Evolutionary conservation across 2,329 filamentous ascomycete genomes (phyloP), one percentile per base, ranked within the genome.

Genomic region (Cordyceps sp.): DNA sequence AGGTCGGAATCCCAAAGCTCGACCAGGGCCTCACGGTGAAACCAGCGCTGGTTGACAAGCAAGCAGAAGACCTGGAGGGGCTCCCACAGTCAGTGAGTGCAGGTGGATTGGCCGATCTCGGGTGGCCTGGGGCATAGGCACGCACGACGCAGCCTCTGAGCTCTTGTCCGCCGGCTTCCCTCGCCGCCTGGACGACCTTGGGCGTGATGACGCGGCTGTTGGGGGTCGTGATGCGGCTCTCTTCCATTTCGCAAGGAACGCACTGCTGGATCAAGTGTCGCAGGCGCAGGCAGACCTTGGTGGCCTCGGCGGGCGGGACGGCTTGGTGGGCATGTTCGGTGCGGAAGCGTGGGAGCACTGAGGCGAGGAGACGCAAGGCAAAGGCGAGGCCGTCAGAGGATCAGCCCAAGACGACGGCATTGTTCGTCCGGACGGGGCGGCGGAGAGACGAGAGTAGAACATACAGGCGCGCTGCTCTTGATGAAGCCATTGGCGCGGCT

Each of bases 1-100:
- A 96, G 63, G 37, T 84, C 78, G 6, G 86, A 76, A 54, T 98
- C 88, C 84, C 88, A 98, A 3, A 96, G 70, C 62, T 98, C 90
- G 6, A 76, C 53, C 19, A 66, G 39, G 2, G 84, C 74, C 57
- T 96, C 86, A 38, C 72, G 73, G 48, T 72, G 76, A 56, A 94
- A 96, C 73, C 73, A 78, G 33, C 61, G 59, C 51, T 70, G 69
- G 42, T 64, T 69, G 29, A 93, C 71, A 4, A 94, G 66, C 34
- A 94, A 60, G 42, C 80, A 79, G 53, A 75, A 93, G 3, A 93
- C 56, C 55, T 59, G 33, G n/a, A 19, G 25, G 15, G 10, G 12
- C 16, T 16, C 10, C n/a, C n/a, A n/a, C n/a, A n/a, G n/a, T n/a
- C n/a, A n/a, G n/a, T n/a, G n/a, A n/a, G n/a, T n/a, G n/a, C n/a